Base-by-base conservation (phyloP, 2,329 filamentous ascomycete genomes). In the Dactylellina sp. region DNA sequence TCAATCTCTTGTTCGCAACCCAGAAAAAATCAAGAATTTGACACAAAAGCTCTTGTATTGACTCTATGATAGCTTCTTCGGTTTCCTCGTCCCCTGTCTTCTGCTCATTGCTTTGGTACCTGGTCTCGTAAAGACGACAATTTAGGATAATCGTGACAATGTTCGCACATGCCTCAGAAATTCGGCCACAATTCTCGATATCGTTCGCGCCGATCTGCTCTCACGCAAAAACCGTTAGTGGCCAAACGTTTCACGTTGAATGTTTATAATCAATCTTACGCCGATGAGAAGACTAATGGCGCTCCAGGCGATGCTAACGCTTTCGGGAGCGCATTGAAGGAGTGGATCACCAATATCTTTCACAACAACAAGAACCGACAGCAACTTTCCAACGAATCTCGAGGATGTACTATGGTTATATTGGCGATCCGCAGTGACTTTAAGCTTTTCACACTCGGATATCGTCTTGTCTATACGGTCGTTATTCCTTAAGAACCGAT, bases 101-200 rank as follows among this genome's bases (percentile, higher is more conserved):
- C 35, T 42, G n/a, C n/a, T 49, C 46, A 42, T n/a, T 16, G 20
- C 39, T 24, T 7, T n/a, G 3, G 28, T 63, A 50, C 12, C 59
- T 57, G 24, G 63, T 71, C 25, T 71, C 65, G 44, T 71, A 63
- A 1, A 71, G 35, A 3, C 60, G 52, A 35, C 60, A 72, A 35
- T 72, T 72, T 3, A 72, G 22, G 4, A 72, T 64, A 6, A 72
- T 72, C 0, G 66, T 72, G 0, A 64, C 60, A 12, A 64, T 72
- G 28, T 60, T 72, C 2, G 66, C 60, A 3, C 44, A 72, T 3
- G 59, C 66, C 12, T 72, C 66, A 5, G 53, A 72, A 24, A 72
- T 64, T 49, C 60, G 44, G 3, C 25, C 66, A 11, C 66, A 72
- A 16, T 64, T 72, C 7, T 71, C 66, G 50, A 63, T 71, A 35